These are phyloP conservation scores for Gossypium ekmanianum DNA, from an alignment of 345 rosid genomes.

Conservation along the genomic window DNA sequence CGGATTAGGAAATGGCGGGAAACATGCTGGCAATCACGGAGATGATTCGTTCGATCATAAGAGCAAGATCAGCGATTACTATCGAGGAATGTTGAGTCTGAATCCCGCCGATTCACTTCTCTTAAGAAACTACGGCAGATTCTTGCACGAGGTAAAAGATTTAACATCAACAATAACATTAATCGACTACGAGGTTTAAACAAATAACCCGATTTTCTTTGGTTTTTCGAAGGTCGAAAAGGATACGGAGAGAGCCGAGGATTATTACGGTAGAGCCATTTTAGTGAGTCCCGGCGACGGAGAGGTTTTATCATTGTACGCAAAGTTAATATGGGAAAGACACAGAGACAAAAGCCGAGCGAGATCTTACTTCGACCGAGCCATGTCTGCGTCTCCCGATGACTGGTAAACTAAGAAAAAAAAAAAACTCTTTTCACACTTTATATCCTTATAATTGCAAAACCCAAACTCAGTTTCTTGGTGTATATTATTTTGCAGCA, in stretches of 20 bases:
- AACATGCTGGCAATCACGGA: slow-evolving; percentile 18
- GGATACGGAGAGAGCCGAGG: slow-evolving; percentile 55
- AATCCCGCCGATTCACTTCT: slow-evolving; percentile 61
- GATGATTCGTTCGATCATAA: slow-evolving; percentile 22
- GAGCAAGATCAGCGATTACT: slow-evolving; percentile 61
- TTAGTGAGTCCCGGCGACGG: slow-evolving; percentile 76
- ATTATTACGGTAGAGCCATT: slow-evolving; percentile 74
- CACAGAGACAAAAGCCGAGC: slow-evolving; percentile 57
- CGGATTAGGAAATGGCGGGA: slow-evolving; percentile 34
- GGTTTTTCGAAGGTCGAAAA: slow-evolving; percentile 53
- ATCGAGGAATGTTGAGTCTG: slow-evolving; percentile 52
- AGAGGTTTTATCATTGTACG: slow-evolving; percentile 65
- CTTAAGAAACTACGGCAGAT: slow-evolving; percentile 71
- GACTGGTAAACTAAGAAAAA: slow-evolving; percentile 48
- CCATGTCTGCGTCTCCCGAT: slow-evolving; percentile 58
- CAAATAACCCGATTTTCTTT: neutral
- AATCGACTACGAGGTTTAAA: too few relatives aligned
- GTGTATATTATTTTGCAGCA: slow-evolving; percentile 30
- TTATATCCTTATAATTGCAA: neutral
- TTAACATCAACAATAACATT: neutral
- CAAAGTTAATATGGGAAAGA: slow-evolving; percentile 74
- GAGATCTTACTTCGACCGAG: slow-evolving; percentile 62
- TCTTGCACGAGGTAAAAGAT: slow-evolving; percentile 57
- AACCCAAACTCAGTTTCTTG: neutral
- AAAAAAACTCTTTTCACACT: neutral